Evolutionary conservation across 2,329 filamentous ascomycete genomes (phyloP).

Genomic region (Pseudohalonectria lignicola): DNA sequence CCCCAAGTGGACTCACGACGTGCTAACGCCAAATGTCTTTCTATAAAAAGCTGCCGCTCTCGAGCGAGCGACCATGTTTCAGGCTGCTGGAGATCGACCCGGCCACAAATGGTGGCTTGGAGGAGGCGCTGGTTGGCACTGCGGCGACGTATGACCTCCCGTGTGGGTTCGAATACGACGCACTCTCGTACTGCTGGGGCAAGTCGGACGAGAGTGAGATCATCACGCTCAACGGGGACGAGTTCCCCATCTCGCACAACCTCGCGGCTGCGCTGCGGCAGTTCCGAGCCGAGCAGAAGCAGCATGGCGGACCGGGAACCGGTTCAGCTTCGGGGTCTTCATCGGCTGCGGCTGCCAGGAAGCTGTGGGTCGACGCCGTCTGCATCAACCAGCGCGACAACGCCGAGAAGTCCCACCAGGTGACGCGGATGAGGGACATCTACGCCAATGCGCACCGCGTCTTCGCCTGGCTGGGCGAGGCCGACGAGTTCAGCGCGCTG

Average conservation of each 20-base stretch:
- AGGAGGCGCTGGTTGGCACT: no score
- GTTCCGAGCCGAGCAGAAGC: neutral
- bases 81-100: no score
- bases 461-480: slow-evolving; percentile 8
- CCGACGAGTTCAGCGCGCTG: neutral
- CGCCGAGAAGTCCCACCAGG: slow-evolving; percentile 6
- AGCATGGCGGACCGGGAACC: no score
- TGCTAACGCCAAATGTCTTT: no score
- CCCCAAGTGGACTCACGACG: no score
- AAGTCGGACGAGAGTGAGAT: neutral
- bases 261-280: neutral
- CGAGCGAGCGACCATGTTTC: no score
- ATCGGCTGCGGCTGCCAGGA: neutral
- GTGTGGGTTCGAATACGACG: no score
- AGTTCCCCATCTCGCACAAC: neutral
- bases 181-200: slow-evolving; percentile 10
- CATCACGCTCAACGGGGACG: neutral
- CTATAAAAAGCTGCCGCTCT: no score
- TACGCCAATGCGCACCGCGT: slow-evolving; percentile 7
- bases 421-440: slow-evolving; percentile 9
- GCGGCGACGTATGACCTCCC: no score
- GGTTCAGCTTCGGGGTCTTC: no score
- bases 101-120: no score
- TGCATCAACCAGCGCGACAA: slow-evolving; percentile 9
- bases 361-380: slow-evolving; percentile 21